Evolutionary conservation across 306 rosid genomes (phyloP).

Genomic region (Inga oerstediana): DNA sequence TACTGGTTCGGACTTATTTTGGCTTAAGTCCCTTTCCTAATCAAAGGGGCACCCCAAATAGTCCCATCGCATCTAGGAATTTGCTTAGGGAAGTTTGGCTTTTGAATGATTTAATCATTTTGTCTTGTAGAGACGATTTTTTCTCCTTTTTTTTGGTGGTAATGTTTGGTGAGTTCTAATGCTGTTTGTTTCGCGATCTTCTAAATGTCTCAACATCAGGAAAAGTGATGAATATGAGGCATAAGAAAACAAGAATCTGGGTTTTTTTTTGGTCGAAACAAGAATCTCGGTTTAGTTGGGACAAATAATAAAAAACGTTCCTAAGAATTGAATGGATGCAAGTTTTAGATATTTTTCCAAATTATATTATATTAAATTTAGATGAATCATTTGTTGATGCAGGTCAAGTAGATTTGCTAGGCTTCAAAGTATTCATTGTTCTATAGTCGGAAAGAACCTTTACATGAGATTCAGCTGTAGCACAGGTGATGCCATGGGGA

Average conservation of each 20-base stretch:
- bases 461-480: slow-evolving; percentile 70
- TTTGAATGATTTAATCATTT: neutral
- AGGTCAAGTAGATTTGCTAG: slow-evolving; percentile 79
- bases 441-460: slow-evolving; percentile 67
- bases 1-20: neutral
- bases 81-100: neutral
- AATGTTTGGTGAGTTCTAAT: neutral
- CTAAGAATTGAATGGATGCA: neutral
- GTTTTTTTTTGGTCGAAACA: neutral
- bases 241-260: slow-evolving; percentile 10
- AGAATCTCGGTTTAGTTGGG: slow-evolving; percentile 2
- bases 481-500: slow-evolving; percentile 93
- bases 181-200: neutral
- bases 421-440: slow-evolving; percentile 61
- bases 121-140: neutral
- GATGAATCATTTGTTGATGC: slow-evolving; percentile 25
- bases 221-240: neutral
- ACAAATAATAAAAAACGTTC: neutral
- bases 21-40: neutral
- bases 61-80: neutral
- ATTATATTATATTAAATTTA: slow-evolving; percentile 10
- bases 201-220: neutral
- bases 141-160: neutral
- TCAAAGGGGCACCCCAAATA: neutral
- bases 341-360: neutral